Base-by-base conservation (phyloP, 768 basidiomycete species). In the Amanita molliuscula region DNA sequence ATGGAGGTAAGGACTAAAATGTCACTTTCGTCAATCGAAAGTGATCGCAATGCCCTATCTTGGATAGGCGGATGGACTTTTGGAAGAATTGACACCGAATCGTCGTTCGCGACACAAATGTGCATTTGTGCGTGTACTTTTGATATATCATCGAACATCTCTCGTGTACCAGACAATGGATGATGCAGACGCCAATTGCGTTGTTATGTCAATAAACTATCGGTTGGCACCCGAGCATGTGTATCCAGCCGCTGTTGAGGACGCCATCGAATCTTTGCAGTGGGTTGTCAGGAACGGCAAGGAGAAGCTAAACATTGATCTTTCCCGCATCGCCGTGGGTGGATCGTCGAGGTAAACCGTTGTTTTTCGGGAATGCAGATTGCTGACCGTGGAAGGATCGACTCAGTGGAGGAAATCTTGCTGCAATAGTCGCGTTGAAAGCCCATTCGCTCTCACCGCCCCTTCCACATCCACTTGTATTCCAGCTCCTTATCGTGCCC, bases 31-130 rank as follows among this genome's bases (percentile, higher is more conserved):
- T 28, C 16, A 6, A 37, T 26, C 15, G 52, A 23, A n/a, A 43
- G 25, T 20, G 28, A 28, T 38, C 4, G 4, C 5, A 29, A 54
- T 33, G 6, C 15, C 15, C 15, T 16, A 4, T 55, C 13, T 16
- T 34, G 33, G 23, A 4, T 10, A 82, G 85, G 86, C 36, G 86
- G 86, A 29, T 87, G 86, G 86, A 85, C 84, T 0, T 67, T 88
- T 1, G 86, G 86, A 0, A 79, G 69, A 48, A 81, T 84, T 55
- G 59, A 59, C 20, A 75, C 75, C 21, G 80, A 82, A 52, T 75
- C 73, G n/a, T 66, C 77, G 4, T 82, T 88, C 56, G 69, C 73
- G 33, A 79, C 78, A 1, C 77, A 76, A 45, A 74, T 81, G 71
- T 77, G 75, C 64, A 71, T 74, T 45, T 65, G 81, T 82, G 55